Percentiles rank a stretch among this genome's conserved stretches.
Conservation (phyloP, 208 protist species). For the Leishmania mexicana region DNA sequence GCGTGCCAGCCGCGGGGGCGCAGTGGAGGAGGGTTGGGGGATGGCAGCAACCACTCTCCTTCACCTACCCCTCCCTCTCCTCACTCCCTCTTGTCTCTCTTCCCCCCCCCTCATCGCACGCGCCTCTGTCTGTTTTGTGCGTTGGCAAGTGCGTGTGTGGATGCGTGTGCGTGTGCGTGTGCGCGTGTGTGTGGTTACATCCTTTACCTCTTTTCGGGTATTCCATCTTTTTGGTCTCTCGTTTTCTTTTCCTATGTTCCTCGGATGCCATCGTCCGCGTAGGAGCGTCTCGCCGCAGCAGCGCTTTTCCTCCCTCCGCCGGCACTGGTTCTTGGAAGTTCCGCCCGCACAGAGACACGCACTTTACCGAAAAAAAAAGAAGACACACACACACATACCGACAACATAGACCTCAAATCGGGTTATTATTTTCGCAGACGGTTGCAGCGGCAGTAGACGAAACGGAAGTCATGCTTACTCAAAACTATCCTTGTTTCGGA, state of each 20-base stretch:
- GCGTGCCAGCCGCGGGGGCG: neutral
- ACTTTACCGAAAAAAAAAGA: neutral
- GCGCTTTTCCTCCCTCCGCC: neutral
- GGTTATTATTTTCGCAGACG: neutral
- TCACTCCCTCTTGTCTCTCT: neutral
- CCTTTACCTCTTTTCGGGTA: neutral
- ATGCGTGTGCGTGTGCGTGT: constrained; percentile 8
- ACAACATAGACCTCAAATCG: neutral
- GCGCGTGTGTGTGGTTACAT: neutral
- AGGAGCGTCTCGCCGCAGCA: neutral
- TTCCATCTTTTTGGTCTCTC: neutral
- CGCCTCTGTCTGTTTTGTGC: neutral
- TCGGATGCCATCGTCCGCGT: neutral
- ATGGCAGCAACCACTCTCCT: neutral
- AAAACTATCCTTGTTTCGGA: too few relatives aligned
- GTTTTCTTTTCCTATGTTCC: neutral
- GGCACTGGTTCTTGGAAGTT: neutral
- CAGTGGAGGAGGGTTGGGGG: neutral
- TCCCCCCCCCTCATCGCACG: neutral
- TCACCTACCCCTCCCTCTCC: neutral
- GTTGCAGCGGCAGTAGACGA: neutral
- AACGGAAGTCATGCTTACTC: neutral
- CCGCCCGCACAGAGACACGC: neutral
- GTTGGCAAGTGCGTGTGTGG: constrained; percentile 6
- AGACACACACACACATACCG: neutral